Base-by-base conservation (phyloP, 2,329 filamentous ascomycete species). In the Pseudogymnoascus sp. region DNA sequence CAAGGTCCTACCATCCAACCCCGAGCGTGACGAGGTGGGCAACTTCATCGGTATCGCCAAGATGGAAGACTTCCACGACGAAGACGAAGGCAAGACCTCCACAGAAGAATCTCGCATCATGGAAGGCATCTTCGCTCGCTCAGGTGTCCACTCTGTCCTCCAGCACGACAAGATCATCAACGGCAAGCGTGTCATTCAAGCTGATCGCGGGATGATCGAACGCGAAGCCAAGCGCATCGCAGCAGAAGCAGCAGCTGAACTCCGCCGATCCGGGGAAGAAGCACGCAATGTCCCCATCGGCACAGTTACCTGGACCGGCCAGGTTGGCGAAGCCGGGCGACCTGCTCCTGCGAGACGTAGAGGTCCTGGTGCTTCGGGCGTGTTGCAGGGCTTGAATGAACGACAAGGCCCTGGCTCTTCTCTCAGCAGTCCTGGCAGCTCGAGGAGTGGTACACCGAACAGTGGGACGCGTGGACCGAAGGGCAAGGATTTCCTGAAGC, bases 101-200 rank as follows among this genome's bases (percentile, higher is more conserved):
- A 76, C 80, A 8, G 83, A 86, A 44, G 89, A 93, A 73, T 87
- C 87, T 62, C 89, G 91, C 50, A 85, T 97, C 67, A 89, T 97
- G 78, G 88, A 93, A 66, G 89, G 90, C 61, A 91, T 99, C 62
- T 96, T 97, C 73, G 88, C 92, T 1, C 86, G 88, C 42, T 89
- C 91, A 0, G 89, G 88, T 2, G 89, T 97, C 1, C 92, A 96
- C 70, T 92, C 89, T n/a, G 91, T 93, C 0, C 84, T 97, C 50
- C 91, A 97, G 70, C 95, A 99, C 73, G 95, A 97, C 68, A 85
- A 91, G 62, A 96, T 97, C 70, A 84, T 97, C 70, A 90, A 88
- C 68, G 89, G 89, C 40, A 89, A 86, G 69, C 84, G 85, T 61
- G 86, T 86, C 63, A 78, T 90, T 16, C 83, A 86, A 66, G 89